Base-by-base conservation (phyloP, 805 yeast species). In the Pichia nakasei region DNA sequence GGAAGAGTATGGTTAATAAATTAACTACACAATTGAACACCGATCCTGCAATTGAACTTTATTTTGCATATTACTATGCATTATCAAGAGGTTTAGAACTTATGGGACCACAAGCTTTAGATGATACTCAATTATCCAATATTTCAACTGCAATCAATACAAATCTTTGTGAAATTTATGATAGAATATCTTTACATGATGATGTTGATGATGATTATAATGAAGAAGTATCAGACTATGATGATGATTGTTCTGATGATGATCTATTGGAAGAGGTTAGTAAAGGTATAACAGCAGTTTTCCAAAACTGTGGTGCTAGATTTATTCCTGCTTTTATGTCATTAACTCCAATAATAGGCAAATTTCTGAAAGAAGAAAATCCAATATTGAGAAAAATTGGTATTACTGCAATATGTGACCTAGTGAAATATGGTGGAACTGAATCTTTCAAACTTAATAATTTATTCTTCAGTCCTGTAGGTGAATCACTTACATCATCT, bases 211-310 rank as follows among this genome's bases (percentile, higher is more conserved):
- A 86, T 58, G 95, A 85, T 57, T 88, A 82, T 60, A 82, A 83
- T 47, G 96, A 87, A 64, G 96, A 86, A 37, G 69, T 80, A 6
- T 95, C 83, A 46, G 85, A 78, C 44, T 88, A 82, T 45, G 97
- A 89, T 44, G 87, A 80, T 46, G 95, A 84, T 54, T 77, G 72
- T 53, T 81, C 93, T 1, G 97, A 93, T 60, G 97, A 88, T 58
- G 96, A 89, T 57, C 67, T 93, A 38, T 65, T 88, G 41, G 94
- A 87, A 54, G 95, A 91, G 58, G 78, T 88, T 50, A 85, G 83
- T 59, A 84, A 82, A 58, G 80, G 83, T 1, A 62, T 93, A 33
- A 72, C 82, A 8, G 71, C 82, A 0, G 69, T 87, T 17, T 83
- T 91, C 72, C 82, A 77, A 60, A 72, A 75, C 35, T 68, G 76